phyloP scores from a whole-genome alignment of 306 rosid species.

The Begonia loranthoides region DNA sequence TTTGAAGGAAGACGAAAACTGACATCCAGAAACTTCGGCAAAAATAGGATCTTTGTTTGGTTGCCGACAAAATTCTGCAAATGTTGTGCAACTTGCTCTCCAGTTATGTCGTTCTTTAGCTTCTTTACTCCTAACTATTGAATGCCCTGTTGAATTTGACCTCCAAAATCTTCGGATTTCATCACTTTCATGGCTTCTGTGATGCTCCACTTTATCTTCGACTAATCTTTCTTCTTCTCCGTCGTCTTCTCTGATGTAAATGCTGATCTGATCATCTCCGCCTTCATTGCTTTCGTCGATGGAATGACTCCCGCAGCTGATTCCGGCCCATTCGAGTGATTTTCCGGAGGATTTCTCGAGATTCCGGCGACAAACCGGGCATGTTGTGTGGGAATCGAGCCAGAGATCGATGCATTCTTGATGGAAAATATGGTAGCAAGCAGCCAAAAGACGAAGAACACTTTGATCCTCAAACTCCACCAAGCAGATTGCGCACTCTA shows the following conservation, averaged over 20 bases:
- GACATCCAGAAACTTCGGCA: slow-evolving; percentile 11
- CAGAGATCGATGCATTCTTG: slow-evolving; percentile 68
- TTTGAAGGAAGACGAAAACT: not conserved
- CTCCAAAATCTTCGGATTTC: slow-evolving; percentile 14
- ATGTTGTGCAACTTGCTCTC: slow-evolving; percentile 32
- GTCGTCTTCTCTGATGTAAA: slow-evolving; percentile 22
- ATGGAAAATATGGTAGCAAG: slow-evolving; percentile 67
- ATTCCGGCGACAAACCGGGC: slow-evolving; percentile 63
- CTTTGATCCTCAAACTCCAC: slow-evolving; percentile 46
- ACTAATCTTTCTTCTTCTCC: not conserved
- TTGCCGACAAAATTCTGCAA: slow-evolving; percentile 20
- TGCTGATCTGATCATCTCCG: slow-evolving; percentile 12
- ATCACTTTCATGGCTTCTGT: not conserved
- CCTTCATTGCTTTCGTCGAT: too few species aligned
- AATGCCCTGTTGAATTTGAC: slow-evolving; percentile 73
- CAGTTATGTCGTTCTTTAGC: slow-evolving; percentile 20
- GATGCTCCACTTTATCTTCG: not conserved
- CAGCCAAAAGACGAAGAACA: slow-evolving; percentile 35
- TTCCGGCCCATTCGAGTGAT: not conserved
- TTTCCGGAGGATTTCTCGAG: slow-evolving; percentile 21
- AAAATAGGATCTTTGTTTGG: slow-evolving; percentile 21
- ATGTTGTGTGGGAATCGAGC: slow-evolving; percentile 62
- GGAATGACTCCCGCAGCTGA: not conserved
- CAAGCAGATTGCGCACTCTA: slow-evolving; percentile 61
- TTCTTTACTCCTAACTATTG: slow-evolving; percentile 28